Evolutionary conservation across 164 flowering plant genomes (phyloP), one percentile per base, ranked within the genome.

Genomic region (Hamamelis virginiana): DNA sequence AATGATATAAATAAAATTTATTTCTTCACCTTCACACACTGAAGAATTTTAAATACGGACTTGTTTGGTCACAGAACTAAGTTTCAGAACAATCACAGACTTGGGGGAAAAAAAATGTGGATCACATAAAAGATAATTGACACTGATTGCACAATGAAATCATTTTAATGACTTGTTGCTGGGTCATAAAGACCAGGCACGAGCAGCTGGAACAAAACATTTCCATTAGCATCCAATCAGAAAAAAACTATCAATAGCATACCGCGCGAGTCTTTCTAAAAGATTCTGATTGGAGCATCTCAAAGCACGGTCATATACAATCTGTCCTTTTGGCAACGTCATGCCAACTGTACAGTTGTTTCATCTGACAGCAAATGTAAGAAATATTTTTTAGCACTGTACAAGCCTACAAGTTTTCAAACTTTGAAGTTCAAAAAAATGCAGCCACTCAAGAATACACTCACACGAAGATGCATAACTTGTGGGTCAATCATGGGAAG

Each of bases 301-400:
- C 76, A 90, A 67, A 33, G 98, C 98, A 61, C 84, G 87, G 43
- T 90, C 89, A 81, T 96, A 96, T 8, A 96, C 99, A 69, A 85
- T 85, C 74, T 86, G 97, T 96, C 78, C 99, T 86, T 80, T 74
- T 86, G 26, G 99, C 98, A 77, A 93, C 98, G 83, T 96, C 97
- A 82, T 86, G 92, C 99, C 98, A 96, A 72, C 91, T 85, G 62
- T 93, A 96, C 19, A 96, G 81, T 52, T 78, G 75, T 80, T 88
- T 93, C 90, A 96, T 87, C 97, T 95, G 82, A 41, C 21, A 72
- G 56, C 38, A 66, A 47, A 71, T 66, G 59, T 23, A 66, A 68
- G 19, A 64, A 48, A 66, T 6, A 33, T 33, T 2, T 33, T 6
- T 33, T 2, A 33, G 4, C 41, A 33, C 41, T 33, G 41, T 33